A percentile compares a stretch with the other conserved stretches of the same genome.
phyloP scores from a whole-genome alignment of 176 grass and related monocot species.

The Pontederia crassipes region DNA sequence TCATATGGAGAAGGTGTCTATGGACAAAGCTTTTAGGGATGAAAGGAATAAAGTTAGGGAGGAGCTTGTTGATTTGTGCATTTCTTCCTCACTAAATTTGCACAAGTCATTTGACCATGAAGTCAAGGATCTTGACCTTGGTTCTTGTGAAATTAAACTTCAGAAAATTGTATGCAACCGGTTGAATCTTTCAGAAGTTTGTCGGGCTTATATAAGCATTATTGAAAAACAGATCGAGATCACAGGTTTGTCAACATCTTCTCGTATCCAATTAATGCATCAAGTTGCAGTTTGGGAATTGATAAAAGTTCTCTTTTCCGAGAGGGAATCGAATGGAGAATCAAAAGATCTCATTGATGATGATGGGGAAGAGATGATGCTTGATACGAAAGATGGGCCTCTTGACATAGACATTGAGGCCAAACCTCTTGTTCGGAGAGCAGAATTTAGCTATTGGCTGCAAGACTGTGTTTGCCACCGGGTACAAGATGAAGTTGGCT shows the following conservation, averaged over 20 bases:
- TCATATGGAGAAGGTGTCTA: slow-evolving; percentile 64
- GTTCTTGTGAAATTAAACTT: slow-evolving; percentile 55
- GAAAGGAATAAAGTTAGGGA: slow-evolving; percentile 45
- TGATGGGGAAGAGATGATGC: slow-evolving; percentile 62
- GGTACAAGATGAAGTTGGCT: slow-evolving; percentile 64
- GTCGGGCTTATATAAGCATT: slow-evolving; percentile 59
- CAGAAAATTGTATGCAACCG: slow-evolving; percentile 53
- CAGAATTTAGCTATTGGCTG: slow-evolving; percentile 79
- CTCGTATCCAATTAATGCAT: slow-evolving; percentile 63
- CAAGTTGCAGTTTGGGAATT: slow-evolving; percentile 80
- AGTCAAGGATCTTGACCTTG: slow-evolving; percentile 32
- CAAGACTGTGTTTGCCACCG: slow-evolving; percentile 78
- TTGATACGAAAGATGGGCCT: slow-evolving; percentile 66
- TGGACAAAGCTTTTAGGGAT: slow-evolving; percentile 54
- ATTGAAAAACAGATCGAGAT: slow-evolving; percentile 73
- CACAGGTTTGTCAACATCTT: slow-evolving; percentile 48
- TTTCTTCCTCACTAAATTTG: slow-evolving; percentile 52
- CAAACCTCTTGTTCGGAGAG: slow-evolving; percentile 71
- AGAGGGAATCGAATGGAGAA: slow-evolving; percentile 33
- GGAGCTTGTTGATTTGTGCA: slow-evolving; percentile 59
- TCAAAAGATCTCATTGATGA: slow-evolving; percentile 35
- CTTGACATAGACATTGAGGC: slow-evolving; percentile 59
- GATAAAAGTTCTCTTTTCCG: slow-evolving; percentile 76
- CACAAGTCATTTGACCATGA: slow-evolving; percentile 61
- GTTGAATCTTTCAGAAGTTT: slow-evolving; percentile 66